Percentiles rank a stretch among this genome's conserved stretches.
Conservation (phyloP, 2,329 filamentous ascomycete species). For the Cladosporium velox region DNA sequence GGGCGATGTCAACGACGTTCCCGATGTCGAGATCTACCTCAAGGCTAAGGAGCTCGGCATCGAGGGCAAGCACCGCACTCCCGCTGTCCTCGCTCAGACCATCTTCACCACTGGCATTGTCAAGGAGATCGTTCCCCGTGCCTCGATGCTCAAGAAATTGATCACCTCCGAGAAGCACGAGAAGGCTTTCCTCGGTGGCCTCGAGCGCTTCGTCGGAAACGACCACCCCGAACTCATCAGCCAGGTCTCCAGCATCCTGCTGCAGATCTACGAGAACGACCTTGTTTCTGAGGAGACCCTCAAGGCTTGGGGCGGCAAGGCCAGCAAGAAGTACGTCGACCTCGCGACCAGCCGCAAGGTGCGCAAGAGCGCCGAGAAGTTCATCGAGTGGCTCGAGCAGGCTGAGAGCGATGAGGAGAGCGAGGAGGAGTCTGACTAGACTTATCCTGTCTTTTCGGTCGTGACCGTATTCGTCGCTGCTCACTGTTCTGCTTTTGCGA, state of each 20-base stretch:
- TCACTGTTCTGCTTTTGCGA: not conserved
- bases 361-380: conserved; percentile 88
- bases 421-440: conserved; percentile 21
- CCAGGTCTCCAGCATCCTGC: conserved; percentile 80
- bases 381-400: conserved; percentile 90
- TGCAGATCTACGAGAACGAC: conserved; percentile 88
- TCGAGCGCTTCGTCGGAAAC: conserved; percentile 86
- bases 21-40: conserved; percentile 88
- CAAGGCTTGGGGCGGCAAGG: conserved; percentile 88
- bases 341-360: conserved; percentile 88
- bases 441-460: not conserved
- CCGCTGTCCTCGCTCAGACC: conserved; percentile 88
- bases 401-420: conserved; percentile 69
- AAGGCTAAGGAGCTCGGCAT: conserved; percentile 97
- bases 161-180: conserved; percentile 90
- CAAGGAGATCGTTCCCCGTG: conserved; percentile 82
- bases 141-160: conserved; percentile 82
- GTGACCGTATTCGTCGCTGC: not conserved
- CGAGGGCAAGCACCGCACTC: conserved; percentile 88
- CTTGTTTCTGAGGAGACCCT: conserved; percentile 85
- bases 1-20: conserved; percentile 74
- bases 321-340: conserved; percentile 98
- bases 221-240: conserved; percentile 77
- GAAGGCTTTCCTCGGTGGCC: conserved; percentile 92
- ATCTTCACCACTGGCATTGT: conserved; percentile 89